Percentiles rank a stretch among this genome's conserved stretches.
These are phyloP conservation scores for Articulospora tetracladia DNA, from an alignment of 495 filamentous ascomycete genomes.

Conservation along the genomic window DNA sequence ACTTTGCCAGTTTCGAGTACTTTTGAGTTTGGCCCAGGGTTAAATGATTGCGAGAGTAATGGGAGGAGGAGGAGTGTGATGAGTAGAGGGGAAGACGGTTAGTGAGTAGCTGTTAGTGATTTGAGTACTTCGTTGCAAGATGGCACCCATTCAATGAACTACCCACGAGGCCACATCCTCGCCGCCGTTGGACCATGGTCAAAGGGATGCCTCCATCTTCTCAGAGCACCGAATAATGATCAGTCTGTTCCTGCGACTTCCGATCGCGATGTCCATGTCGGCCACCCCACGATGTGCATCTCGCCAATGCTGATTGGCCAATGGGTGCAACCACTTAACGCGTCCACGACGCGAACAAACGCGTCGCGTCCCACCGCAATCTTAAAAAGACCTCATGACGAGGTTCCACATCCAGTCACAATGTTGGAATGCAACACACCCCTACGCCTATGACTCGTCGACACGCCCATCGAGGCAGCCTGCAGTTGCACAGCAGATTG, in stretches of 20 bases:
- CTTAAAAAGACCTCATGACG: conserved; percentile 1
- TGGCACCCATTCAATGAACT: no score
- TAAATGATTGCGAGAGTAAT: no score
- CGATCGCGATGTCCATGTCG: not conserved
- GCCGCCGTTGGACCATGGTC: no score
- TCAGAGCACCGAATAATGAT: no score
- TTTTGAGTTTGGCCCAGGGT: no score
- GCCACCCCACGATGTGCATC: not conserved
- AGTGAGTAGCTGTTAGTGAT: no score
- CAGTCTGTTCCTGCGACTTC: not conserved
- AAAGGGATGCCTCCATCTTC: no score
- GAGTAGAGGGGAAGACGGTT: no score
- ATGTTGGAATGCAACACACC: not conserved
- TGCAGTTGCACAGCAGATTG: not conserved
- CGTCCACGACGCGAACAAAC: not conserved
- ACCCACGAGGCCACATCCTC: no score
- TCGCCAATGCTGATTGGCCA: not conserved
- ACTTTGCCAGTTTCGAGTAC: no score
- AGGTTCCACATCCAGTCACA: not conserved
- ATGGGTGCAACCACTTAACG: conserved; percentile 4
- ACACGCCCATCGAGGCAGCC: not conserved
- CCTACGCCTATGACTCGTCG: not conserved
- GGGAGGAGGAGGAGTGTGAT: no score
- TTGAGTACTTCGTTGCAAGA: no score
- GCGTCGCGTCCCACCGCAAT: conserved; percentile 2